phyloP scores from a whole-genome alignment of 306 rosid genomes.

The Medicago truncatula region MtrunA17r5.0-ANR NC_053045.1:38841001-38841500 shows the following conservation, averaged over 20 bases:
- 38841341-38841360: constrained; percentile 90
- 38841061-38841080: constrained; percentile 99
- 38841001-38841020: constrained; percentile 92
- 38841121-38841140: constrained; percentile 62
- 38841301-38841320: constrained; percentile 99
- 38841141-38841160: constrained; percentile 23
- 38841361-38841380: constrained; percentile 84
- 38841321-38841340: constrained; percentile 96
- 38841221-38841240: constrained; percentile 78
- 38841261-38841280: constrained; percentile 95
- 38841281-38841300: constrained; percentile 98
- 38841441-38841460: constrained; percentile 90
- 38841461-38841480: constrained; percentile 47
- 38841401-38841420: constrained; percentile 96
- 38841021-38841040: constrained; percentile 96
- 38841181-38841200: background rate
- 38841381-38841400: constrained; percentile 98
- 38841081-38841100: constrained; percentile 97
- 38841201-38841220: background rate
- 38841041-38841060: constrained; percentile 94
- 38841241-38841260: constrained; percentile 94
- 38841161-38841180: background rate
- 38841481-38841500: background rate
- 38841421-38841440: constrained; percentile 91
- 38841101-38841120: constrained; percentile 95